phyloP scores from a whole-genome alignment of 495 filamentous ascomycete genomes.

The Podospora appendiculata region DNA sequence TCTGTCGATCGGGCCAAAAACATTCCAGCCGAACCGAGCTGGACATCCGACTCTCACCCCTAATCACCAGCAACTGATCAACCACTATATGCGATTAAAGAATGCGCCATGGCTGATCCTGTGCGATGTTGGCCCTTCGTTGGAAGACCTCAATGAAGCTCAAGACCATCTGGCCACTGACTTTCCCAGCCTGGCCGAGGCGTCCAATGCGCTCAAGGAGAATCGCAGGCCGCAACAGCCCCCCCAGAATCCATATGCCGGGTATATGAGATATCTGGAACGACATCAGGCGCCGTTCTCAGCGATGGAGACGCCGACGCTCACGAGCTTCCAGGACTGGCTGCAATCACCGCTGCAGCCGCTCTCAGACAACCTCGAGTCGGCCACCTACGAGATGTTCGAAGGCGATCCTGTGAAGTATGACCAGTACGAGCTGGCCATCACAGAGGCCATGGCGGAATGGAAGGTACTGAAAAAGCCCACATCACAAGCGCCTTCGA shows the following conservation, averaged over 20 bases:
- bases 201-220: constrained; percentile 31
- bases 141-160: constrained; percentile 39
- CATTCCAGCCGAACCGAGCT: constrained; percentile 70
- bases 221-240: constrained; percentile 19
- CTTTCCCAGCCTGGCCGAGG: constrained; percentile 64
- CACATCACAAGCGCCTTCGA: constrained; percentile 41
- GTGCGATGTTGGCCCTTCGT: constrained; percentile 62
- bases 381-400: constrained; percentile 96
- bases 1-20: constrained; percentile 55
- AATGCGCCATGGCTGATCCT: constrained; percentile 75
- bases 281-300: constrained; percentile 61
- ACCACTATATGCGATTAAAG: constrained; percentile 75
- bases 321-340: constrained; percentile 69
- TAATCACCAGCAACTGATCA: constrained; percentile 69
- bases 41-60: constrained; percentile 80
- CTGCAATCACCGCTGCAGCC: constrained; percentile 91
- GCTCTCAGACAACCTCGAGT: constrained; percentile 91
- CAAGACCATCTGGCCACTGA: constrained; percentile 31
- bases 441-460: constrained; percentile 72
- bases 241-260: constrained; percentile 51
- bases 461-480: constrained; percentile 66
- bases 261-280: constrained; percentile 79
- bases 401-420: constrained; percentile 98
- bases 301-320: constrained; percentile 34
- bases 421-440: constrained; percentile 84